Evolutionary conservation across 164 flowering plant genomes (phyloP).

Genomic region (Santalum album): DNA sequence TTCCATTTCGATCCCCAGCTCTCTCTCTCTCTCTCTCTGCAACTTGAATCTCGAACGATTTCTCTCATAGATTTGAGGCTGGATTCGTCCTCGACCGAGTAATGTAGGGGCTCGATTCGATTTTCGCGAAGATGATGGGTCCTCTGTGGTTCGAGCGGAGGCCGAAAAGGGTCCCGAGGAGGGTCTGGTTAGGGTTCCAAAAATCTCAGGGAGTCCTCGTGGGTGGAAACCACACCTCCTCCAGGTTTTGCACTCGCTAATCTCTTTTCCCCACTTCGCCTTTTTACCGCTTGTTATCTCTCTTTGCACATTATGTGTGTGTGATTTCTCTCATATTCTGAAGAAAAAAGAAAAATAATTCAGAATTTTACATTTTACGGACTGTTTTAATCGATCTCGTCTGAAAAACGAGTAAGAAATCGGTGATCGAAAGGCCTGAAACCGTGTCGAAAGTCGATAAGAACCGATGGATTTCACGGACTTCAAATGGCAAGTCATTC

Average conservation of each 20-base stretch:
- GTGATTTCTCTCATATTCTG: slow-evolving; percentile 5
- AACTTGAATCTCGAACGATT: not conserved
- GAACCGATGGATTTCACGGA: slow-evolving; percentile 30
- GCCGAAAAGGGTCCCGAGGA: slow-evolving; percentile 39
- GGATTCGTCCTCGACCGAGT: not conserved
- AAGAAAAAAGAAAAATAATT: not conserved
- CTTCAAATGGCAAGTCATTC: slow-evolving; percentile 39
- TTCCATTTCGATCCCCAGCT: no score
- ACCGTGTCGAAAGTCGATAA: not conserved
- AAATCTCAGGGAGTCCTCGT: slow-evolving; percentile 83
- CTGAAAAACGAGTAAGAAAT: not conserved
- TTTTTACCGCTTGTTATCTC: slow-evolving; percentile 14
- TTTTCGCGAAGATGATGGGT: slow-evolving; percentile 21
- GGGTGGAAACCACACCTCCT: slow-evolving; percentile 99
- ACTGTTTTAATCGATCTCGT: not conserved
- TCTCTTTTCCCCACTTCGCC: not conserved
- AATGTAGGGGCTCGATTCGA: not conserved
- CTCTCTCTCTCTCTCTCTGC: not conserved
- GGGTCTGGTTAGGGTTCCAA: slow-evolving; percentile 77
- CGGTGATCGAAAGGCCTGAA: not conserved
- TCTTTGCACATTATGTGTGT: not conserved
- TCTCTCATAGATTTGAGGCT: not conserved
- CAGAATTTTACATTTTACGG: slow-evolving; percentile 5
- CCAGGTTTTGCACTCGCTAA: slow-evolving; percentile 99
- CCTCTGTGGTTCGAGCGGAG: slow-evolving; percentile 31